phyloP scores from a whole-genome alignment of 1,284 basidiomycete species.

The Fomitopsis palustris region DNA sequence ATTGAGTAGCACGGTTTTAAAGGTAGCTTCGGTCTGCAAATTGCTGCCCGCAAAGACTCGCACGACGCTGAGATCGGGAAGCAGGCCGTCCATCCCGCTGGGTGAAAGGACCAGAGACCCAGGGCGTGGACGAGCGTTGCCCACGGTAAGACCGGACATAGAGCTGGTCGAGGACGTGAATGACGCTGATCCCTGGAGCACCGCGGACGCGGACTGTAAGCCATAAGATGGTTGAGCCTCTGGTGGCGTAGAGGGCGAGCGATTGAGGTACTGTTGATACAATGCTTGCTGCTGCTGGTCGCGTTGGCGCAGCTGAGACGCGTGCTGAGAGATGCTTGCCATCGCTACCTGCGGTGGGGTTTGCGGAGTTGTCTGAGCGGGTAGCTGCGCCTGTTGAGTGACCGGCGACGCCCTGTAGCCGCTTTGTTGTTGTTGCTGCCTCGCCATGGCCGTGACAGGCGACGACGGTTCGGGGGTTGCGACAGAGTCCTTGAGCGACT shows the following conservation, averaged over 20 bases:
- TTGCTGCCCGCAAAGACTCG: slow-evolving; percentile 91
- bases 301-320: slow-evolving; percentile 74
- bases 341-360: slow-evolving; percentile 15
- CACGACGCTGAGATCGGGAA: slow-evolving; percentile 89
- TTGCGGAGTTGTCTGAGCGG: slow-evolving; percentile 17
- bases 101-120: slow-evolving; percentile 71
- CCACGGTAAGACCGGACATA: slow-evolving; percentile 41
- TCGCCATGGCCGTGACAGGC: slow-evolving; percentile 46
- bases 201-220: slow-evolving; percentile 57
- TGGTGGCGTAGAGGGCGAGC: slow-evolving; percentile 72
- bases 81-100: slow-evolving; percentile 54
- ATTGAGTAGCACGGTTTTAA: slow-evolving; percentile 96
- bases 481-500: slow-evolving; percentile 32
- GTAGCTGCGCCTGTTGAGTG: slow-evolving; percentile 23
- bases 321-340: slow-evolving; percentile 37
- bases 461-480: slow-evolving; percentile 16
- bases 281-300: slow-evolving; percentile 88
- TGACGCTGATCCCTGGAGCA: slow-evolving; percentile 44
- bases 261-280: slow-evolving; percentile 85
- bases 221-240: slow-evolving; percentile 71
- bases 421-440: slow-evolving; percentile 28
- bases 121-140: slow-evolving; percentile 50
- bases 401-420: slow-evolving; percentile 32
- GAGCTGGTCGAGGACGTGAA: slow-evolving; percentile 36
- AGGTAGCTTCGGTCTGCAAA: slow-evolving; percentile 89